phyloP scores from a whole-genome alignment of 2,329 filamentous ascomycete genomes.

The Coleophoma eucalyptorum region DNA sequence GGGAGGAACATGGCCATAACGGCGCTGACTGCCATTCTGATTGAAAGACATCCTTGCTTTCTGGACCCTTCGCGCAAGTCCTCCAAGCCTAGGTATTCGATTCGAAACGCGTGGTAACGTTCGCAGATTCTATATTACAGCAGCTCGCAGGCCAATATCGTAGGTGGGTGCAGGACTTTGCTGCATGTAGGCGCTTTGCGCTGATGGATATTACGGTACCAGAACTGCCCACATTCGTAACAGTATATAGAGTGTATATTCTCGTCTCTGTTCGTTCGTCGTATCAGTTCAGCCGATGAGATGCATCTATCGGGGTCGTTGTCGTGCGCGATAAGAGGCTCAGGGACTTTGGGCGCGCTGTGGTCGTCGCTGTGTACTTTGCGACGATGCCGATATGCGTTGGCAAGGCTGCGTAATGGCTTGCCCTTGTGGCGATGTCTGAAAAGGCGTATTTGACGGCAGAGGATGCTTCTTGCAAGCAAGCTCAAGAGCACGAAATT shows the following conservation, averaged over 20 bases:
- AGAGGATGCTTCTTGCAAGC: background rate
- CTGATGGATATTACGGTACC: conserved; percentile 9
- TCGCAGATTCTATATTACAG: background rate
- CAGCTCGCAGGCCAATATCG: conserved; percentile 13
- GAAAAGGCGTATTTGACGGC: background rate
- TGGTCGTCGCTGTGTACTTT: background rate
- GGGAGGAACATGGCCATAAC: conserved; percentile 63
- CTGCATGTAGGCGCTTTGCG: conserved; percentile 14
- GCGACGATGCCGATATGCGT: background rate
- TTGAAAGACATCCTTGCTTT: conserved; percentile 54
- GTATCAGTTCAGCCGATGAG: background rate
- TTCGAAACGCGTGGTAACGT: conserved; percentile 2
- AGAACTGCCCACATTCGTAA: conserved; percentile 15
- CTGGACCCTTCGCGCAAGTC: conserved; percentile 4
- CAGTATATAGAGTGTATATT: background rate
- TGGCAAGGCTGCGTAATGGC: background rate
- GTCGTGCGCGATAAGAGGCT: background rate
- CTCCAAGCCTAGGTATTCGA: conserved; percentile 1
- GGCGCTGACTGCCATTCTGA: conserved; percentile 53
- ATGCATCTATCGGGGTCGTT: background rate
- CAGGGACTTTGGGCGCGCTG: background rate
- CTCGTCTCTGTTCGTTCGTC: background rate
- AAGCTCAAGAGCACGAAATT: too few species aligned
- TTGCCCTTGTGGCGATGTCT: background rate
- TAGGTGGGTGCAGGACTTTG: conserved; percentile 9